Base-by-base conservation (phyloP, 2,329 filamentous ascomycete genomes). In the Penicillium sp. region DNA sequence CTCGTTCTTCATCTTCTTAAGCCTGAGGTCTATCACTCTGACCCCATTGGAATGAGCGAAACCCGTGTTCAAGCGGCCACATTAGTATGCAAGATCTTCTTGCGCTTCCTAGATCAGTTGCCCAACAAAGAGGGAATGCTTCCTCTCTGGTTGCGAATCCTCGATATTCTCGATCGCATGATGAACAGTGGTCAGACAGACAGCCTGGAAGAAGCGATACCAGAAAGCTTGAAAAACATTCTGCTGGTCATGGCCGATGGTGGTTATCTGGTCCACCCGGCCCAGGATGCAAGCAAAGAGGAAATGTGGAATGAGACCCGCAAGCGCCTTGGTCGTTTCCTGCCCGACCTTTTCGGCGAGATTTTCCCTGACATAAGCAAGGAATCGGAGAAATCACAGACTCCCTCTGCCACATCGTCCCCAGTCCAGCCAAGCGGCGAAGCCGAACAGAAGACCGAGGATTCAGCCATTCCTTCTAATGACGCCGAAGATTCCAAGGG, bases 111-210 rank as follows among this genome's bases (percentile, higher is more conserved):
- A 3, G 90, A 93, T 2, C 78, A 93, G 30, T 80, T 97, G 23
- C 89, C 87, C 4, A 87, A 91, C 61, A 92, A 90, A 84, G 88
- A 92, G 18, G 91, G 90, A 17, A 91, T 97, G 85, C 77, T 96
- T 32, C 90, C 94, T 67, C 80, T 97, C 9, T 99, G 94, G 94
- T 76, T 94, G 39, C 88, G 88, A 70, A 96, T 97, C 49, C 83
- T 97, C 59, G 91, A 92, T 62, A 90, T 97, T 47, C 91, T 99
- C 84, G 94, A 99, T 70, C 86, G 94, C 20, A 81, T 99, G 58
- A 95, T 97, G 86, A 96, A 97, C 66, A 94, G 90, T 65, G 93
- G 93, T 0, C 91, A 96, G 71, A 90, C 90, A 20, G 91, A 96
- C 66, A 93, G 88, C 64, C 75, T 96, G 68, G 91, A 96, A 74